Conservation (phyloP, 768 basidiomycete genomes). For the Hypsizygus marmoreus region DNA sequence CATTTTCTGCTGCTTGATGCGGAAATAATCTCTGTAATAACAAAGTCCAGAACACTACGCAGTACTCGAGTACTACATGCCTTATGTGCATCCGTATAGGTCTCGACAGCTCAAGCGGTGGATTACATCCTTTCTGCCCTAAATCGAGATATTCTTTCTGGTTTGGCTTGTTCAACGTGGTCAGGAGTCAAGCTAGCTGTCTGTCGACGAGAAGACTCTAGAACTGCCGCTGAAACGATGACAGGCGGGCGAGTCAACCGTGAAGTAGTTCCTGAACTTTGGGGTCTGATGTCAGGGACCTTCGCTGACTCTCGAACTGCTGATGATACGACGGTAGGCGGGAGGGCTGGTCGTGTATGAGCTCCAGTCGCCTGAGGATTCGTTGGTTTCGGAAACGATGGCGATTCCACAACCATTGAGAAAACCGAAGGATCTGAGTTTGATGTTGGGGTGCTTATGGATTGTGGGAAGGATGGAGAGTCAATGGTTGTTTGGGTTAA, state of each 20-base stretch:
- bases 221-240: no score
- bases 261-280: not conserved
- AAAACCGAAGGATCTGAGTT: not conserved
- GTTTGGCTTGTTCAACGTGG: not conserved
- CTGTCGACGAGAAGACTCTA: no score
- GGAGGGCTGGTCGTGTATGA: slow-evolving; percentile 8
- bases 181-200: not conserved
- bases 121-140: slow-evolving; percentile 30
- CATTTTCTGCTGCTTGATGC: slow-evolving; percentile 14
- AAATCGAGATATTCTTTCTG: slow-evolving; percentile 32
- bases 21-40: no score
- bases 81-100: no score
- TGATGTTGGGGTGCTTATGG: slow-evolving; percentile 12
- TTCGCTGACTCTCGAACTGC: slow-evolving; percentile 4
- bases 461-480: slow-evolving; percentile 39
- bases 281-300: not conserved
- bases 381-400: slow-evolving; percentile 15
- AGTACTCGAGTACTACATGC: no score
- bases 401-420: slow-evolving; percentile 18
- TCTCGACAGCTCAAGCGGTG: no score
- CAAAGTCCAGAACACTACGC: no score
- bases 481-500: slow-evolving; percentile 36
- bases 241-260: no score
- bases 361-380: not conserved
- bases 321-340: slow-evolving; percentile 12